phyloP scores from a whole-genome alignment of 2,329 filamentous ascomycete species.

The Cytospora schulzeri region DNA sequence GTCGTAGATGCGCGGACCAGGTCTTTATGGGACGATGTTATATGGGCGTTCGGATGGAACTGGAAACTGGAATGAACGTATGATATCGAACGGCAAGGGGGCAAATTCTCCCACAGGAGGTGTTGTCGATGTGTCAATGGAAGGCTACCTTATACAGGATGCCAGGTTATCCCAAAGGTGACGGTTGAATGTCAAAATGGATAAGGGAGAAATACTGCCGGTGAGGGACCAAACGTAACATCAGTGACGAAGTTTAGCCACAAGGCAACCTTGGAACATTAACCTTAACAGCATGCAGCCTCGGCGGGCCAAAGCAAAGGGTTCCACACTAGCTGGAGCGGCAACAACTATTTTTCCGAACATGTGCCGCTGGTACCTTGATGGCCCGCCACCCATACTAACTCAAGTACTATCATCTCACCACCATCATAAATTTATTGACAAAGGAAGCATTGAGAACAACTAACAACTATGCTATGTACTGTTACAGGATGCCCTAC shows the following conservation, averaged over 20 bases:
- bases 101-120: not conserved
- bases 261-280: not conserved
- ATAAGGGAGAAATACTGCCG: not conserved
- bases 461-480: no score
- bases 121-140: not conserved
- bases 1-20: conserved; percentile 4
- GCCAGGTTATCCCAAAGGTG: not conserved
- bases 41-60: not conserved
- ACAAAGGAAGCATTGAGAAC: no score
- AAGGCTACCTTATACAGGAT: not conserved
- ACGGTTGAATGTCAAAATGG: not conserved
- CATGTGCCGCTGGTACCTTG: not conserved
- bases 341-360: not conserved
- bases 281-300: not conserved
- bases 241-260: not conserved
- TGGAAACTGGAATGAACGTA: not conserved
- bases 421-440: no score
- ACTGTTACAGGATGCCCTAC: no score
- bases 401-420: no score
- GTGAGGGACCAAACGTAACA: not conserved
- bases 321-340: not conserved
- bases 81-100: not conserved
- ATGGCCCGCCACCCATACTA: no score
- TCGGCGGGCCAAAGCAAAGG: not conserved
- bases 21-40: not conserved